phyloP scores from a whole-genome alignment of 805 yeast species.

The Suhomyces kilbournensis region DNA sequence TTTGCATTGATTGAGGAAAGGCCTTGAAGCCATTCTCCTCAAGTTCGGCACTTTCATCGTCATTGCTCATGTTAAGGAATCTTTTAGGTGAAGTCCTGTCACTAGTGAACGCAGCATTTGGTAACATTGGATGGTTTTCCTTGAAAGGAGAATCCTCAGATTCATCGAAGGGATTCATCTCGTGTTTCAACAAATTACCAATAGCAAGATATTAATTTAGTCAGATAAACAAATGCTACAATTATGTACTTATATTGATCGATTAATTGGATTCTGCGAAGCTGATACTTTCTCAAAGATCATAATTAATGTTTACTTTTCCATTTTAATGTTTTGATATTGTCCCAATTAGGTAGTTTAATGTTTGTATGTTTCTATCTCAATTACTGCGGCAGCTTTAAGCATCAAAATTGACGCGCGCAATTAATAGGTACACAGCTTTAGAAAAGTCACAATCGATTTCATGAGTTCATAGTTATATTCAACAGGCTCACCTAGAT shows the following conservation, averaged over 20 bases:
- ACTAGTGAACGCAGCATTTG: slow-evolving; percentile 39
- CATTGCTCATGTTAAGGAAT: slow-evolving; percentile 25
- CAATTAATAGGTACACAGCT: neutral
- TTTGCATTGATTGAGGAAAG: slow-evolving; percentile 28
- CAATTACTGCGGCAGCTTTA: neutral
- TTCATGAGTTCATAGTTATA: neutral
- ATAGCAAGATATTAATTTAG: neutral
- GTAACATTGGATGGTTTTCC: slow-evolving; percentile 33
- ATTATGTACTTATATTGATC: neutral
- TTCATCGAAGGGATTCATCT: slow-evolving; percentile 29
- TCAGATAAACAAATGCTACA: neutral
- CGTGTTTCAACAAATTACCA: neutral
- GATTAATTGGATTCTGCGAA: neutral
- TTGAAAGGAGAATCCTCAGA: slow-evolving; percentile 29
- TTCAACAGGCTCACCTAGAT: neutral
- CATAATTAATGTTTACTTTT: slow-evolving; percentile 2
- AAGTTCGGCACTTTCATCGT: slow-evolving; percentile 18
- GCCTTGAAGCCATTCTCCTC: slow-evolving; percentile 22
- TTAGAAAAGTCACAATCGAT: neutral
- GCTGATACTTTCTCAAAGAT: neutral
- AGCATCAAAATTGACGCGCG: neutral
- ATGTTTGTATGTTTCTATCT: neutral
- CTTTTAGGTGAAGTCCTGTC: slow-evolving; percentile 38
- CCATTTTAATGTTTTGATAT: slow-evolving; percentile 13
- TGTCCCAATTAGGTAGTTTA: slow-evolving; percentile 17